A percentile compares a stretch with the other conserved stretches of the same genome.
These are phyloP conservation scores for Juncus inflexus DNA, from an alignment of 176 grass and related monocot genomes.

Conservation along the genomic window DNA sequence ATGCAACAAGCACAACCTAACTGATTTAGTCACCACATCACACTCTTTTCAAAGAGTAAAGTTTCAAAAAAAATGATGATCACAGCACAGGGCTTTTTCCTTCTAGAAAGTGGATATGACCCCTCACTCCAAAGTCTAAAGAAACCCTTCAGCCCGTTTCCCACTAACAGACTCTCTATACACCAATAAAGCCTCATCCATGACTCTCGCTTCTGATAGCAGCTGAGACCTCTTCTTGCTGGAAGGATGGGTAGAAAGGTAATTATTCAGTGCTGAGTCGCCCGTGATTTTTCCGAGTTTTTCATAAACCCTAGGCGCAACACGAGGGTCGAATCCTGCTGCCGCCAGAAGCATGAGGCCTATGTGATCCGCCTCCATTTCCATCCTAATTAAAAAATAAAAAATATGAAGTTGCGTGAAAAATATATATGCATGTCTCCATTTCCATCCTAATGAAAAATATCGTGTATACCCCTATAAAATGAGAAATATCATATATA, in stretches of 20 bases:
- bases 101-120: too few species aligned
- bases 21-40: too few species aligned
- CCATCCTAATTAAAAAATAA: slow-evolving; percentile 51
- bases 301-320: slow-evolving; percentile 73
- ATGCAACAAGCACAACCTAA: too few species aligned
- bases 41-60: too few species aligned
- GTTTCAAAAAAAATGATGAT: too few species aligned
- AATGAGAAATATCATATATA: too few species aligned
- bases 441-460: too few species aligned
- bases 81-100: too few species aligned
- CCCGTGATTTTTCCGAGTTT: slow-evolving; percentile 70
- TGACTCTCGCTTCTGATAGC: slow-evolving; percentile 52
- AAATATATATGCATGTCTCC: too few species aligned
- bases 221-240: slow-evolving; percentile 71
- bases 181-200: slow-evolving; percentile 65
- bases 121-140: slow-evolving; percentile 34
- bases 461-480: too few species aligned
- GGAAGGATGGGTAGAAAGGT: slow-evolving; percentile 90
- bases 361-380: slow-evolving; percentile 95
- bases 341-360: slow-evolving; percentile 75
- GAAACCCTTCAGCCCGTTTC: slow-evolving; percentile 62
- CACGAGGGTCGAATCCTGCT: slow-evolving; percentile 84
- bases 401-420: too few species aligned
- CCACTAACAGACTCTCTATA: slow-evolving; percentile 54
- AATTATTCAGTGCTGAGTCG: slow-evolving; percentile 52